Conservation (phyloP, 2,329 filamentous ascomycete species). For the Kalmusia sp. region DNA sequence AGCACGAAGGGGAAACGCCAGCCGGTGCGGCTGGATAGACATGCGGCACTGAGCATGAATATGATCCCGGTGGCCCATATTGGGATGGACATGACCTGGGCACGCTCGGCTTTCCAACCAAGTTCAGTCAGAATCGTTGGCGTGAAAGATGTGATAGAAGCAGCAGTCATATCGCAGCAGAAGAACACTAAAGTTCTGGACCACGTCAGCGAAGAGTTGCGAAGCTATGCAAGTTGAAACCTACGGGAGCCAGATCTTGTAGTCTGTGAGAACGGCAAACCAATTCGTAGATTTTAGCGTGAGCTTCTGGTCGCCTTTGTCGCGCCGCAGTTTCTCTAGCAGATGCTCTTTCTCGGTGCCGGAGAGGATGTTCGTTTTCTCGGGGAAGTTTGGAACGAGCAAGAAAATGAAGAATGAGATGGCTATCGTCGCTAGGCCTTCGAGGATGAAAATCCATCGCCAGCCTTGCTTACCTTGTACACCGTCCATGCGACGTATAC, state of each 20-base stretch:
- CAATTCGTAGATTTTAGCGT: conserved; percentile 56
- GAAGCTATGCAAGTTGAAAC: conserved; percentile 47
- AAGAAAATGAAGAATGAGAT: conserved; percentile 57
- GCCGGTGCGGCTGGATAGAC: conserved; percentile 33
- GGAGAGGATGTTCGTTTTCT: conserved; percentile 57
- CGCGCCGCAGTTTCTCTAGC: conserved; percentile 55
- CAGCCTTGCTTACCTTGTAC: conserved; percentile 33
- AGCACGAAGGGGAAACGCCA: conserved; percentile 41
- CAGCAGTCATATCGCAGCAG: conserved; percentile 44
- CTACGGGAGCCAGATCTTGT: conserved; percentile 63
- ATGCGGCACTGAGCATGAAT: conserved; percentile 28
- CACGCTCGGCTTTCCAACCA: conserved; percentile 38
- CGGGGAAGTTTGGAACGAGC: conserved; percentile 61
- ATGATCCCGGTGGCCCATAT: conserved; percentile 41
- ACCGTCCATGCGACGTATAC: conserved; percentile 44
- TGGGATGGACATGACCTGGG: conserved; percentile 45
- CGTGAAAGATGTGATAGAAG: conserved; percentile 38
- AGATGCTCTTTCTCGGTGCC: conserved; percentile 60
- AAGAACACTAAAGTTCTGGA: conserved; percentile 40
- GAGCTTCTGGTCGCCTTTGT: conserved; percentile 56
- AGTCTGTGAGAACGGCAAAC: conserved; percentile 57
- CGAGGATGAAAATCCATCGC: conserved; percentile 65
- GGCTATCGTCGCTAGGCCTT: conserved; percentile 61
- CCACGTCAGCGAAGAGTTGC: conserved; percentile 10
- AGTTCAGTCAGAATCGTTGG: conserved; percentile 45